Evolutionary conservation across 768 basidiomycete species (phyloP), one percentile per base, ranked within the genome.

Genomic region (Russula sp.): DNA sequence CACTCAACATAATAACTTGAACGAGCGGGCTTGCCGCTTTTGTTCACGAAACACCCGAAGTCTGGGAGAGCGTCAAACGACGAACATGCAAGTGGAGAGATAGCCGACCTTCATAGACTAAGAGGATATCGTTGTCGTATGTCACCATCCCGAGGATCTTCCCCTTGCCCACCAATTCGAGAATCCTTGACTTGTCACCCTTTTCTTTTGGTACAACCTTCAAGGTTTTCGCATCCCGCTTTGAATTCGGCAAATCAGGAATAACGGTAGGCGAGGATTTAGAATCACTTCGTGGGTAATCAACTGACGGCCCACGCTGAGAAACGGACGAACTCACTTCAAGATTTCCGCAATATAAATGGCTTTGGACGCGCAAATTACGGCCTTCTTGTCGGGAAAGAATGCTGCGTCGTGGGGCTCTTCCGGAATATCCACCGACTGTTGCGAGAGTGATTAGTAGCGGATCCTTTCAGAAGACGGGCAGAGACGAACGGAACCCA

Each of bases 131-230:
- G 2, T 43, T 34, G 13, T 56, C n/a, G 38, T 42, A 45, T 8
- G 42, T 56, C 54, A 45, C 54, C 54, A 45, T 56, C 14, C 54
- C 54, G 11, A 56, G 42, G 54, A 56, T 35, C 20, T 20, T 45
- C 14, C 32, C 32, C 9, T 45, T 45, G 54, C 13, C n/a, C 32
- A 42, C 29, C n/a, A 56, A 1, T n/a, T 45, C n/a, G 32, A 35
- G 18, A 1, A 45, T 42, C 29, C 22, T 43, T 14, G n/a, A 42
- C 16, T 3, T 5, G 14, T 34, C 54, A 2, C 42, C 4, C 42
- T 45, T 45, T 6, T 1, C 18, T 43, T 55, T 43, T 18, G 18
- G 34, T n/a, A 50, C 34, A n/a, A 34, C 9, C 18, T 11, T 7
- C 16, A 50, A 50, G 34, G 49, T 18, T 35, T 50, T 50, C 8